A percentile compares a stretch with the other conserved stretches of the same genome.
These are phyloP conservation scores for Hypericum perforatum DNA, from an alignment of 345 rosid genomes.

Conservation along the genomic window DNA sequence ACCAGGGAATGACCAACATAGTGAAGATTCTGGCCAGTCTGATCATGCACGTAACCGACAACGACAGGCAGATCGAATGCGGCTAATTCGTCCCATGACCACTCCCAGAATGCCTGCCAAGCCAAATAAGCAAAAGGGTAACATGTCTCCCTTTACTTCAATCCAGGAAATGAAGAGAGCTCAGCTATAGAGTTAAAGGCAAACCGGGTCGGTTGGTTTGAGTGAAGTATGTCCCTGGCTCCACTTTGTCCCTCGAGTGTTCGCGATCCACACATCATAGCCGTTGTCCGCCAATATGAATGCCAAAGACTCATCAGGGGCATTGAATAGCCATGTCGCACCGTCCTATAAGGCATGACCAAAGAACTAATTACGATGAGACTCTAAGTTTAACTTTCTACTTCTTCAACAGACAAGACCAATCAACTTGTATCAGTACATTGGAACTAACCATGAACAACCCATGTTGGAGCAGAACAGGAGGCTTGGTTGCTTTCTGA, in stretches of 20 bases:
- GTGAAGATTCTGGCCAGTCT: constrained; percentile 29
- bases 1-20: constrained; percentile 36
- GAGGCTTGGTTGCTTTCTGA: constrained; percentile 25
- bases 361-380: background rate
- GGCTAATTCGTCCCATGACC: constrained; percentile 36
- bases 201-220: constrained; percentile 13
- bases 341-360: constrained; percentile 21
- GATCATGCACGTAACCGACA: constrained; percentile 15
- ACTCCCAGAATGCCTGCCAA: constrained; percentile 30
- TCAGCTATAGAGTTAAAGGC: background rate
- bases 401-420: background rate
- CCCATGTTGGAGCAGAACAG: constrained; percentile 48
- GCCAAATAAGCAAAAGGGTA: background rate
- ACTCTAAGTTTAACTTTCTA: background rate
- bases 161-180: background rate
- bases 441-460: constrained; percentile 22
- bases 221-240: constrained; percentile 30
- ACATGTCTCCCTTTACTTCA: background rate
- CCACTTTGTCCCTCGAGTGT: constrained; percentile 29
- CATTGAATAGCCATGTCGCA: constrained; percentile 24
- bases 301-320: constrained; percentile 25
- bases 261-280: constrained; percentile 37
- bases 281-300: constrained; percentile 33
- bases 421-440: background rate
- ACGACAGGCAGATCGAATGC: constrained; percentile 23